Percentiles rank a stretch among this genome's conserved stretches.
phyloP scores from a whole-genome alignment of 805 yeast genomes.

The Priceomyces carsonii region DNA sequence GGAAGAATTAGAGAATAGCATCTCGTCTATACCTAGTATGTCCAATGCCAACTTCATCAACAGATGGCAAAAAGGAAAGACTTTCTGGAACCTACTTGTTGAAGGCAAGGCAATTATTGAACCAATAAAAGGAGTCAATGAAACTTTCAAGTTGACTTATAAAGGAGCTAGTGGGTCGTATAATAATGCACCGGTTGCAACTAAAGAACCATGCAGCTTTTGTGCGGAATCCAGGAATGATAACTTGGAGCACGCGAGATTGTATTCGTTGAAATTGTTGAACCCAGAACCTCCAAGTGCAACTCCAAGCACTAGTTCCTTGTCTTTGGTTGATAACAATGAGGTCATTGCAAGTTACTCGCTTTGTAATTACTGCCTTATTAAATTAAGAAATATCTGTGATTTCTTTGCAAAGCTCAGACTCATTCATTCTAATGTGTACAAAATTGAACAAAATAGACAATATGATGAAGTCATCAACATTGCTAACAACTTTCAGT shows the following conservation, averaged over 20 bases:
- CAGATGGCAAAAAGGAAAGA: conserved; percentile 43
- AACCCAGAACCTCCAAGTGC: conserved; percentile 22
- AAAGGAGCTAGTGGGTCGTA: conserved; percentile 11
- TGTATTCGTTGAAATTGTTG: conserved; percentile 63
- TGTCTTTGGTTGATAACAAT: conserved; percentile 19
- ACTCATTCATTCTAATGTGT: conserved; percentile 52
- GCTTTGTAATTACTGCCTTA: conserved; percentile 78
- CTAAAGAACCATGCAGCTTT: conserved; percentile 71
- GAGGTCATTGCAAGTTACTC: conserved; percentile 52
- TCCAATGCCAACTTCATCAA: conserved; percentile 54
- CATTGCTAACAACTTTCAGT: conserved; percentile 18
- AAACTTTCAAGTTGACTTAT: conserved; percentile 55
- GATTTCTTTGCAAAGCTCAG: conserved; percentile 80
- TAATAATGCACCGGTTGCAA: conserved; percentile 60
- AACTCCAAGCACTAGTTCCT: not conserved
- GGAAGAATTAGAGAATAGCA: conserved; percentile 70
- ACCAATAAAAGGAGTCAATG: conserved; percentile 84
- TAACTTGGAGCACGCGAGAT: conserved; percentile 72
- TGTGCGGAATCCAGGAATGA: conserved; percentile 81
- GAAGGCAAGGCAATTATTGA: conserved; percentile 84
- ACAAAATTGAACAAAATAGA: conserved; percentile 50
- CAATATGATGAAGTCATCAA: conserved; percentile 27
- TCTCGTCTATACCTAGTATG: conserved; percentile 32
- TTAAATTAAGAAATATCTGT: conserved; percentile 77
- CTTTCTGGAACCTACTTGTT: conserved; percentile 64